phyloP scores from a whole-genome alignment of 2,329 filamentous ascomycete species.

The Acarospora socialis region DNA sequence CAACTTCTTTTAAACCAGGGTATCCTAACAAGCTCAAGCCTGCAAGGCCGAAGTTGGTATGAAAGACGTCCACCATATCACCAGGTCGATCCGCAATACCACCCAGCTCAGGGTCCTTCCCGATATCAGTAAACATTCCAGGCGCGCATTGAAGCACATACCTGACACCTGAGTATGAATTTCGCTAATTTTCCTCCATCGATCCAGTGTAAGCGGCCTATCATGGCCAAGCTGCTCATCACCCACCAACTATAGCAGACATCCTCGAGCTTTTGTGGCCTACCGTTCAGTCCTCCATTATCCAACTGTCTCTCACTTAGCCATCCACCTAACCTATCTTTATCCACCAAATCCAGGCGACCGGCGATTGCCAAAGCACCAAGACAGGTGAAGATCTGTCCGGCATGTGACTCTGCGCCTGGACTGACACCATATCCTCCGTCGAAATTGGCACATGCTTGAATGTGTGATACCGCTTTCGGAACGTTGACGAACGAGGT shows the following conservation, averaged over 20 bases:
- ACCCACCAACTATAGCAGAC: conserved; percentile 99
- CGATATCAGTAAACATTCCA: conserved; percentile 12
- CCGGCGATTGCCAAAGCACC: conserved; percentile 73
- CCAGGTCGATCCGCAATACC: conserved; percentile 83
- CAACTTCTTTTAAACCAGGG: conserved; percentile 62
- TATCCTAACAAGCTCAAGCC: conserved; percentile 74
- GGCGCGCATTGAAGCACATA: conserved; percentile 18
- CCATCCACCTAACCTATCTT: conserved; percentile 74
- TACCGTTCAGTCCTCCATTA: conserved; percentile 78
- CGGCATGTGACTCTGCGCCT: conserved; percentile 85
- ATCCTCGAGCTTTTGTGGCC: conserved; percentile 90
- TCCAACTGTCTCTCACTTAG: conserved; percentile 83
- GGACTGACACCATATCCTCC: conserved; percentile 84
- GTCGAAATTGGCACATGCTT: conserved; percentile 80
- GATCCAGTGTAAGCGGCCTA: conserved; percentile 82
- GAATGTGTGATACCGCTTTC: conserved; percentile 65
- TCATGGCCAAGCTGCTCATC: conserved; percentile 77
- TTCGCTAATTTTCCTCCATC: conserved; percentile 61
- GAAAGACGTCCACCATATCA: conserved; percentile 94
- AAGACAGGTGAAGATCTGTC: conserved; percentile 90
- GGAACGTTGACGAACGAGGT: conserved; percentile 61
- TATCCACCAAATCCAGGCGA: conserved; percentile 66
- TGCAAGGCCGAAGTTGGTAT: conserved; percentile 78
- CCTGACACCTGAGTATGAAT: conserved; percentile 80
- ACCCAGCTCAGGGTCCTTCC: conserved; percentile 58